Base-by-base conservation (phyloP, 306 rosid genomes). In the Pyrus communis region DNA sequence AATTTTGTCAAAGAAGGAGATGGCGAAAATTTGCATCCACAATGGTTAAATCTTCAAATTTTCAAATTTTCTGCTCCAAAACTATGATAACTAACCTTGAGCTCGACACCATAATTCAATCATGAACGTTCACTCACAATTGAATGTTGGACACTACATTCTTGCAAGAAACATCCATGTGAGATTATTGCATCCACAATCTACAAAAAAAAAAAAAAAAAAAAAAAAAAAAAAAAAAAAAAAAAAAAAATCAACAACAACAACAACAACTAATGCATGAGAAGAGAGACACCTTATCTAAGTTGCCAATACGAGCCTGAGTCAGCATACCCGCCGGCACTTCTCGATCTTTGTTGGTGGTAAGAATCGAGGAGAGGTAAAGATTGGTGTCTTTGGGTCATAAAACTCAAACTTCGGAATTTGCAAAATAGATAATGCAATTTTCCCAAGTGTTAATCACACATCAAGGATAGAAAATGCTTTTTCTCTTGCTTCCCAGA, bases 261-360 rank as follows among this genome's bases (percentile, higher is more conserved):
- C 25, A 25, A 25, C 25, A n/a, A n/a, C 28, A 27, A 28, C 52
- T 42, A 52, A 79, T 76, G 79, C 67, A 79, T 78, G 67, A 76
- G 81, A 67, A 80, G 60, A 28, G 28, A 75, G 51, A n/a, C 9
- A 64, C 80, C 54, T 67, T 4, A 64, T 11, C 15, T 31, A 70
- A 65, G 55, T 30, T 27, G 35, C 12, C 31, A 69, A 78, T 64
- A 69, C 18, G 52, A 75, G 21, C 8, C 35, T 11, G 38, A 33
- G 51, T 51, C 52, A 65, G 61, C 88, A 75, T 86, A 91, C 98
- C 91, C 79, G 86, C 91, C 79, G 86, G 81, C 91, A 89, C 19
- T 83, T 84, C 27, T 94, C 98, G 2, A 94, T 90, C 95, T 94
- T 94, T 19, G 98, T 90, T 74, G 98, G 98, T 28, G 98, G 98